Evolutionary conservation across 257 asterid species (phyloP).

Genomic region (Henckelia pumila): DNA sequence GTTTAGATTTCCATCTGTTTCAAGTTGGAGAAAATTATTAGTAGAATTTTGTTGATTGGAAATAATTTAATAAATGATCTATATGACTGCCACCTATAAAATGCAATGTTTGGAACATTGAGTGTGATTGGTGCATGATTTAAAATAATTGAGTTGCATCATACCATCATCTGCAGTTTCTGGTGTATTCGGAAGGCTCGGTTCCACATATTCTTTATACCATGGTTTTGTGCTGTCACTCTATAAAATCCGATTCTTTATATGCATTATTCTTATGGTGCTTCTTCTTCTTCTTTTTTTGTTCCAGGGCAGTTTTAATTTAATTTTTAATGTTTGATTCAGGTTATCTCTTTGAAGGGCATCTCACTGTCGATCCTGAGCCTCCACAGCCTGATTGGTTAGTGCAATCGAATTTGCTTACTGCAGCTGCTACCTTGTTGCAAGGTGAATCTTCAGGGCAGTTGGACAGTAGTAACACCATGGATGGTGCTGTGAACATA

Average conservation of each 20-base stretch:
- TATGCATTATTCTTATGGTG: background rate
- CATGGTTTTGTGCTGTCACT: background rate
- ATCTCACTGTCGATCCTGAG: slow-evolving; percentile 90
- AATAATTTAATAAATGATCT: background rate
- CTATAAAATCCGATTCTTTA: background rate
- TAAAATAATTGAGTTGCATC: background rate
- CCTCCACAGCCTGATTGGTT: slow-evolving; percentile 94
- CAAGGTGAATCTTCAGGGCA: slow-evolving; percentile 64
- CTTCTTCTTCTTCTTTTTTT: too few relatives aligned
- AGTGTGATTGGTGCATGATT: background rate
- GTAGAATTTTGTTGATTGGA: background rate
- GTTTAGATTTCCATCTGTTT: background rate
- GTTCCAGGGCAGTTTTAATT: background rate
- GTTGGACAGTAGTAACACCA: slow-evolving; percentile 29
- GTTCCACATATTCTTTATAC: background rate
- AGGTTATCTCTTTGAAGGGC: slow-evolving; percentile 98
- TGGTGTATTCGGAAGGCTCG: background rate
- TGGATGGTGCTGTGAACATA: slow-evolving; percentile 42
- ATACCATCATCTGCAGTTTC: background rate
- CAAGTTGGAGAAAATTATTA: background rate
- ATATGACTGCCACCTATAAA: background rate
- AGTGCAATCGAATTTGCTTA: slow-evolving; percentile 57
- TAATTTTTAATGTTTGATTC: slow-evolving; percentile 27
- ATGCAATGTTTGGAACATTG: background rate
- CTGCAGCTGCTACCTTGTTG: slow-evolving; percentile 69